Conservation (phyloP, 2,329 filamentous ascomycete genomes). For the Zalaria obscura region DNA sequence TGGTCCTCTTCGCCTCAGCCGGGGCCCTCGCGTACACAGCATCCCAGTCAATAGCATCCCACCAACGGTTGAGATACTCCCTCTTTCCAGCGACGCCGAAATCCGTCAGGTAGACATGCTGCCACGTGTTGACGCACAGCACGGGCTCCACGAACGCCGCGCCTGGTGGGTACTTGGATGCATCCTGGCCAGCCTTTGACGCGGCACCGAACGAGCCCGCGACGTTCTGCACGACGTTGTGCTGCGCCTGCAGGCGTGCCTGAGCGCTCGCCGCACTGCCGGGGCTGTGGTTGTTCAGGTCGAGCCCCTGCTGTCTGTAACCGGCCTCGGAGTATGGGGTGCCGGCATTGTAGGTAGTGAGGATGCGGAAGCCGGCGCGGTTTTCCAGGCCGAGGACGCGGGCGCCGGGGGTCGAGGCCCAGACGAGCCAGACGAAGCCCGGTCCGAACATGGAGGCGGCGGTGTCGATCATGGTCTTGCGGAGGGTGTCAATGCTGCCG, state of each 20-base stretch:
- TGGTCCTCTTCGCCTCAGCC: neutral
- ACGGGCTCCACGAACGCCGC: conserved; percentile 59
- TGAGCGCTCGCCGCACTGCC: conserved; percentile 5
- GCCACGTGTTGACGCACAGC: conserved; percentile 90
- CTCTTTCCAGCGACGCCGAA: conserved; percentile 67
- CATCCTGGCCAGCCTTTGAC: conserved; percentile 14
- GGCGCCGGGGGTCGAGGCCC: conserved; percentile 15
- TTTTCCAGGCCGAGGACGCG: conserved; percentile 25
- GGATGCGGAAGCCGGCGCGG: conserved; percentile 45
- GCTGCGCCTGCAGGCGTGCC: neutral
- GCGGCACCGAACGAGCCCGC: conserved; percentile 25
- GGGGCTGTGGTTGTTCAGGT: conserved; percentile 50
- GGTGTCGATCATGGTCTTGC: conserved; percentile 63
- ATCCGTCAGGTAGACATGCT: conserved; percentile 81
- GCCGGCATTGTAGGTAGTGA: conserved; percentile 84
- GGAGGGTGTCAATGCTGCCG: conserved; percentile 69
- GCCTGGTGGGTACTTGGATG: conserved; percentile 41
- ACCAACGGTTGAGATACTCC: conserved; percentile 67
- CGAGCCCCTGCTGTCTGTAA: conserved; percentile 53
- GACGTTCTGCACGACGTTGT: conserved; percentile 16
- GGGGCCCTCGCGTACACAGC: conserved; percentile 35
- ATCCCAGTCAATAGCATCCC: conserved; percentile 76
- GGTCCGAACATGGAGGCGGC: conserved; percentile 90
- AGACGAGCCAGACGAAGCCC: conserved; percentile 90
- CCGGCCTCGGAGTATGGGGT: conserved; percentile 77